phyloP scores from a whole-genome alignment of 768 basidiomycete genomes.

The Coprinopsis marcescibilis region DNA sequence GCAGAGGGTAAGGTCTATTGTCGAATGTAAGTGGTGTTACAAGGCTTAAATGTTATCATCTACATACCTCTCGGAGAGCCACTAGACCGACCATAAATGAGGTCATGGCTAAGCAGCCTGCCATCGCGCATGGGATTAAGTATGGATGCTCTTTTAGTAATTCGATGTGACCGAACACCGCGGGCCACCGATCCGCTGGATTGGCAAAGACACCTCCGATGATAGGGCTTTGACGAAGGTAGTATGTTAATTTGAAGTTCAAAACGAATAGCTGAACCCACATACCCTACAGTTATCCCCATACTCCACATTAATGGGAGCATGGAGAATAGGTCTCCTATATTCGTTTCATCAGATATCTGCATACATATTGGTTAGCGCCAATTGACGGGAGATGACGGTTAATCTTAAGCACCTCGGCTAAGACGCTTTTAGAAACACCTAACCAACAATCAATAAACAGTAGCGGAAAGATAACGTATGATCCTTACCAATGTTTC shows the following conservation, averaged over 20 bases:
- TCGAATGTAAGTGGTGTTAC: background rate
- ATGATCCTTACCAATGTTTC: conserved; percentile 23
- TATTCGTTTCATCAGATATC: conserved; percentile 25
- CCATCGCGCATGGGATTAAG: conserved; percentile 29
- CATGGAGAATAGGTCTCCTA: conserved; percentile 20
- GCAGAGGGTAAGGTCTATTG: conserved; percentile 12
- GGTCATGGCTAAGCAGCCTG: conserved; percentile 18
- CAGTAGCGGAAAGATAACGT: background rate
- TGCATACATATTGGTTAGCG: conserved; percentile 2
- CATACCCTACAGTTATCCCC: conserved; percentile 19
- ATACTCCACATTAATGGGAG: conserved; percentile 22
- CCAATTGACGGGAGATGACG: background rate
- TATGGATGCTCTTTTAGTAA: conserved; percentile 29
- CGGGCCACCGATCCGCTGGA: conserved; percentile 23
- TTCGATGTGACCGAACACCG: conserved; percentile 17
- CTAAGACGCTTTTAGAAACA: conserved; percentile 31
- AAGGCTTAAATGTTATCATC: background rate
- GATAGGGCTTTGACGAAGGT: conserved; percentile 10
- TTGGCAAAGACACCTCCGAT: conserved; percentile 29
- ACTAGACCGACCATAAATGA: conserved; percentile 18
- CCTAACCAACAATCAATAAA: background rate
- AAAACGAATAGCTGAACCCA: background rate
- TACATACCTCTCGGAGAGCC: conserved; percentile 25
- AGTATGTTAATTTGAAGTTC: background rate
- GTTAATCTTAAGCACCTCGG: conserved; percentile 20